Base-by-base conservation (phyloP, 2,329 filamentous ascomycete genomes). In the Arachnopeziza araneosa region DNA sequence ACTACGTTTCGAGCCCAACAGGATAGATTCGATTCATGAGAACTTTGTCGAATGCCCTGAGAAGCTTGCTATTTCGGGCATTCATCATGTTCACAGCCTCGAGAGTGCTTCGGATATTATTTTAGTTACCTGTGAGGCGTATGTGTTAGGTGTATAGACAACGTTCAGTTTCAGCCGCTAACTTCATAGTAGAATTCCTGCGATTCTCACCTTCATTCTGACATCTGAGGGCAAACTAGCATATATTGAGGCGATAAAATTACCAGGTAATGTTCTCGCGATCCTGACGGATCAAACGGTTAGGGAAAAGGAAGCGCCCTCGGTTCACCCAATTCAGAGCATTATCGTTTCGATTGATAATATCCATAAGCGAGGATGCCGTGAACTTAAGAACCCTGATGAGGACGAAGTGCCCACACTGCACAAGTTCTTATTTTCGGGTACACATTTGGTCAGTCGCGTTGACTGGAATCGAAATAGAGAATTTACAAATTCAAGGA, bases 181-280 rank as follows among this genome's bases (percentile, higher is more conserved):
- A 58, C 50, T 24, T 12, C 17, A 26, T 12, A 24, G 14, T 63
- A 85, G 80, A 44, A 71, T 82, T 58, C 82, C 85, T 60, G 89
- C 81, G 50, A 75, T 96, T 9, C 86, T 93, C 72, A 75, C 82
- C 58, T 89, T 88, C 75, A 74, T 75, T n/a, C 76, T 89, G 6
- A 72, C 72, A n/a, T 62, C 71, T 1, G 72, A 81, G 54, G 80
- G 80, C 62, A 73, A 70, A 17, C 76, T 91, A 50, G 72, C 76
- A 9, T 76, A 81, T 62, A 72, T 73, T 8, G 74, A 79, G 52
- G 80, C 79, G 55, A 69, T 91, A 57, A 72, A 77, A 49, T 72
- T 91, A 4, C 77, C 79, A 1, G 88, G 88, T 8, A 91, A 90
- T 67, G 82, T 57, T 12, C 56, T 57, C n/a, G 10, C 26, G 0